These are phyloP conservation scores for Auricularia cornea DNA, from an alignment of 768 basidiomycete species.

Conservation along the genomic window DNA sequence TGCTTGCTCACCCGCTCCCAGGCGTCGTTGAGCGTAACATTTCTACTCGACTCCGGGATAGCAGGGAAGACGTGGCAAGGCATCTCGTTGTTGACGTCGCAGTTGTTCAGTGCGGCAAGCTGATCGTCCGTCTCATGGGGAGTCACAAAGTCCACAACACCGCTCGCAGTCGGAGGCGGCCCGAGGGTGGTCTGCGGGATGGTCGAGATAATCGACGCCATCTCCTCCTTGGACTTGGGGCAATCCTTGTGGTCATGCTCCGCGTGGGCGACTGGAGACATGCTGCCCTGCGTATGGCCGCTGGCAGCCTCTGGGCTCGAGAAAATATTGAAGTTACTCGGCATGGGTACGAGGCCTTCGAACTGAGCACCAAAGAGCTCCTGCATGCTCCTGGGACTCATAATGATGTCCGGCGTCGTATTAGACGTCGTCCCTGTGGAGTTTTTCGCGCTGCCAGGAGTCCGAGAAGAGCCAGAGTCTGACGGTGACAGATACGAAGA, in stretches of 20 bases:
- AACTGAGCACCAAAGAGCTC: conserved; percentile 10
- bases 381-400: background rate
- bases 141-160: conserved; percentile 12
- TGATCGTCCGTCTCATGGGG: conserved; percentile 34
- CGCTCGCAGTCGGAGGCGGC: conserved; percentile 45
- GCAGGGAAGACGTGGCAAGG: conserved; percentile 57
- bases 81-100: conserved; percentile 28
- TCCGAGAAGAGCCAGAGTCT: conserved; percentile 10
- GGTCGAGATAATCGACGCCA: conserved; percentile 39
- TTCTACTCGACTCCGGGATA: conserved; percentile 60
- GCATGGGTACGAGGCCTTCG: conserved; percentile 17
- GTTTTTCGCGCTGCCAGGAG: background rate
- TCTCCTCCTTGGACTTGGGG: conserved; percentile 49
- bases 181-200: conserved; percentile 29
- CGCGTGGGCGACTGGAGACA: conserved; percentile 21
- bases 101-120: conserved; percentile 43
- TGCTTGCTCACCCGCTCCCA: conserved; percentile 70
- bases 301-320: conserved; percentile 18
- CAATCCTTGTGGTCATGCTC: conserved; percentile 19
- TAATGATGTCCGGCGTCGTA: background rate
- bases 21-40: conserved; percentile 69
- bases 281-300: conserved; percentile 5
- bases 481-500: conserved; percentile 21
- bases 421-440: background rate
- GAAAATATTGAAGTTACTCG: conserved; percentile 18